Conservation (phyloP, 2,329 filamentous ascomycete species). For the Parascedosporium putredinis region DNA sequence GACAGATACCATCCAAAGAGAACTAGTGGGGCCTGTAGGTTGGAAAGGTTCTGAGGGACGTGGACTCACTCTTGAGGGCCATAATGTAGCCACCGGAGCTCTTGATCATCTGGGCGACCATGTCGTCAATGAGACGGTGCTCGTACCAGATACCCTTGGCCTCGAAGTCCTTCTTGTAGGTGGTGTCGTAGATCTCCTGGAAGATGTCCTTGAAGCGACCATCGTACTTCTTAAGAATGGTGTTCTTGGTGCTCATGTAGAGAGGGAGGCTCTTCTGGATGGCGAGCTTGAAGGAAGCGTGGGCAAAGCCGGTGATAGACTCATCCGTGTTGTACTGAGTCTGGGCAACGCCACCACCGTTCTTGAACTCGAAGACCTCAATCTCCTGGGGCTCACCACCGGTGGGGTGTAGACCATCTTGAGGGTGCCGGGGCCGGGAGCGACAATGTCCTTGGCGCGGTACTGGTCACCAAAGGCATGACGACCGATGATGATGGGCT, state of each 20-base stretch:
- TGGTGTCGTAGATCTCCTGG: constrained; percentile 84
- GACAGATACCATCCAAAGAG: not conserved
- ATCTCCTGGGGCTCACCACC: constrained; percentile 74
- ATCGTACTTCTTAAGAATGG: constrained; percentile 97
- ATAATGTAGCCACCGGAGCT: constrained; percentile 92
- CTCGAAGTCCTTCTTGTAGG: constrained; percentile 84
- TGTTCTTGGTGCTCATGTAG: constrained; percentile 99
- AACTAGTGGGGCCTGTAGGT: too few relatives aligned
- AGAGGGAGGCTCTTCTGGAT: constrained; percentile 79
- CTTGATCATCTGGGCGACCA: constrained; percentile 99
- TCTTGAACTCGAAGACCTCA: constrained; percentile 82
- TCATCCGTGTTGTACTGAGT: constrained; percentile 98
- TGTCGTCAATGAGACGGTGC: constrained; percentile 97
- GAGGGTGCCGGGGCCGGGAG: constrained; percentile 74
- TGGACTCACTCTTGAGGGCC: constrained; percentile 81
- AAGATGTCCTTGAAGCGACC: constrained; percentile 99
- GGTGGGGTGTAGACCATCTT: constrained; percentile 91
- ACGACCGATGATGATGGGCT: constrained; percentile 97
- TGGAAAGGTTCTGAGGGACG: constrained; percentile 2
- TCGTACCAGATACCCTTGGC: constrained; percentile 96
- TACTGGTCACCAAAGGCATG: constrained; percentile 99
- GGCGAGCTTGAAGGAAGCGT: constrained; percentile 93
- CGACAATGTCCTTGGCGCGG: constrained; percentile 84
- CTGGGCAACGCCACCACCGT: constrained; percentile 79
- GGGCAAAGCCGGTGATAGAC: constrained; percentile 88